Evolutionary conservation across 805 yeast genomes (phyloP).

Genomic region (Isabelozyma rhagii): DNA sequence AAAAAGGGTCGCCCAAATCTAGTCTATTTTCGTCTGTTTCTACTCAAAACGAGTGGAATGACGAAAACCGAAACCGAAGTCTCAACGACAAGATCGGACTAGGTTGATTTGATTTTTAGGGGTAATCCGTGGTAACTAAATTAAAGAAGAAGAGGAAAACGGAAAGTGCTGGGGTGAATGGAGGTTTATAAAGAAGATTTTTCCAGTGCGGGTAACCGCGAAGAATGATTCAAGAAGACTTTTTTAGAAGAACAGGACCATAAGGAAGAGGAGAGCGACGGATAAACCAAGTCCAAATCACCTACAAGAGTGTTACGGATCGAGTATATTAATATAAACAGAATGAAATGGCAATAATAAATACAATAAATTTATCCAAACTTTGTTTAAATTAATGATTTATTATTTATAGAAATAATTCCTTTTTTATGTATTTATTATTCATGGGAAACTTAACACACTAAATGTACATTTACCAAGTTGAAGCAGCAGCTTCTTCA

Average conservation of each 20-base stretch:
- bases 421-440: background rate
- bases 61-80: conserved; percentile 11
- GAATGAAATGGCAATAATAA: background rate
- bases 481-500: conserved; percentile 70
- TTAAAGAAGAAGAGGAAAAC: conserved; percentile 8
- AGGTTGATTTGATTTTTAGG: conserved; percentile 30
- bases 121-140: conserved; percentile 28
- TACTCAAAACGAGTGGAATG: conserved; percentile 21
- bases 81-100: conserved; percentile 18
- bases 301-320: background rate
- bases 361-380: background rate
- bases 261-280: too few relatives aligned
- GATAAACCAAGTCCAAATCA: background rate
- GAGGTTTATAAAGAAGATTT: background rate
- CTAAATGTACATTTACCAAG: conserved; percentile 32
- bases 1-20: conserved; percentile 7
- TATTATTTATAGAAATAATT: background rate
- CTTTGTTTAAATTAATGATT: background rate
- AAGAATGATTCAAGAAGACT: background rate
- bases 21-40: conserved; percentile 1
- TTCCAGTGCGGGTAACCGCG: background rate
- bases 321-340: background rate
- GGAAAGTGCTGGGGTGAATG: background rate
- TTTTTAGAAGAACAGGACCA: too few relatives aligned
- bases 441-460: background rate